These are phyloP conservation scores for Dissoconium aciculare DNA, from an alignment of 2,329 filamentous ascomycete species.

Conservation along the genomic window DNA sequence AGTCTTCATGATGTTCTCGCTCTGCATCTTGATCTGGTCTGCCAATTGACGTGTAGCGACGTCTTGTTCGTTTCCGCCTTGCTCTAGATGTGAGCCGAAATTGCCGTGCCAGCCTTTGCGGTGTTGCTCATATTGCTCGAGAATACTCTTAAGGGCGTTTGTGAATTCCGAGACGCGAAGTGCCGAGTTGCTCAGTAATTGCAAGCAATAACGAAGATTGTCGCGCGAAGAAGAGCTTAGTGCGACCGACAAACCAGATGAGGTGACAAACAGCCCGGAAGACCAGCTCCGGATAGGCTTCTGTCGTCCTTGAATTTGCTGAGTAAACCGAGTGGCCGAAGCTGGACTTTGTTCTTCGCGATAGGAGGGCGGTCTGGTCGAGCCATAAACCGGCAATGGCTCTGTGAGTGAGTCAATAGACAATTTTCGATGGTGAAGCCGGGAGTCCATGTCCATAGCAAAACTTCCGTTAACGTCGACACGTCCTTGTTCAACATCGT, in stretches of 20 bases:
- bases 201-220: slow-evolving; percentile 71
- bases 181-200: slow-evolving; percentile 68
- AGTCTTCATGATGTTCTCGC: slow-evolving; percentile 34
- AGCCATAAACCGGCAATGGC: slow-evolving; percentile 70
- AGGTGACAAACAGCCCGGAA: slow-evolving; percentile 59
- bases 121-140: slow-evolving; percentile 61
- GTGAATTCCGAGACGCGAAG: slow-evolving; percentile 65
- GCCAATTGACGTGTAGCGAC: slow-evolving; percentile 45
- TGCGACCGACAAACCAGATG: slow-evolving; percentile 76
- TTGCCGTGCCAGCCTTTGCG: slow-evolving; percentile 31
- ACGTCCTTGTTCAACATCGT: slow-evolving; percentile 32
- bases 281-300: slow-evolving; percentile 45
- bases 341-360: slow-evolving; percentile 22
- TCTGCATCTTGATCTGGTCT: slow-evolving; percentile 56
- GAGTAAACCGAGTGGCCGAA: slow-evolving; percentile 12
- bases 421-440: slow-evolving; percentile 32
- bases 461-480: slow-evolving; percentile 20
- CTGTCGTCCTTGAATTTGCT: slow-evolving; percentile 11
- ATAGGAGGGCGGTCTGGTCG: slow-evolving; percentile 38
- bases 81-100: slow-evolving; percentile 27
- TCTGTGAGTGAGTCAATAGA: slow-evolving; percentile 48
- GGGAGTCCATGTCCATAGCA: slow-evolving; percentile 40
- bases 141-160: slow-evolving; percentile 53
- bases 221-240: slow-evolving; percentile 79
- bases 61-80: slow-evolving; percentile 21